Percentiles rank a stretch among this genome's conserved stretches.
phyloP scores from a whole-genome alignment of 2,329 filamentous ascomycete genomes.

The Penicillium sp. region DNA sequence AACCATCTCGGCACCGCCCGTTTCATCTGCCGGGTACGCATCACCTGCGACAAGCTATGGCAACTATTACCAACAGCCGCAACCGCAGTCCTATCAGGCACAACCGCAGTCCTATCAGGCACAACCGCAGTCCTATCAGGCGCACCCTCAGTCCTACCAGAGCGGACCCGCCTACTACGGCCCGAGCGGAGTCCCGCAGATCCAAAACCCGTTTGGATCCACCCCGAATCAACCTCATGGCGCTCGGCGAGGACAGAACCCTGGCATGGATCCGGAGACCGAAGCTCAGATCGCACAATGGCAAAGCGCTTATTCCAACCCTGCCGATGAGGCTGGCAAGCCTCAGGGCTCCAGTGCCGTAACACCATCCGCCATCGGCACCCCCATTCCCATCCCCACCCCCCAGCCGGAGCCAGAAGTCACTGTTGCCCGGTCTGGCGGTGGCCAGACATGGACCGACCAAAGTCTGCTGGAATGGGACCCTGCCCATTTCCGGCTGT shows the following conservation, averaged over 20 bases:
- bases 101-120: constrained; percentile 41
- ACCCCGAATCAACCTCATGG: constrained; percentile 46
- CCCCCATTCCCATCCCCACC: constrained; percentile 53
- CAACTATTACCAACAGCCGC: constrained; percentile 50
- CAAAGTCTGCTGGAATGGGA: constrained; percentile 92
- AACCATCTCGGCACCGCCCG: constrained; percentile 45
- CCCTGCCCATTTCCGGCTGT: constrained; percentile 89
- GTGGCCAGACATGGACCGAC: constrained; percentile 92
- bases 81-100: constrained; percentile 41
- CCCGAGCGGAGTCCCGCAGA: constrained; percentile 68
- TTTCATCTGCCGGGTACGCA: constrained; percentile 41
- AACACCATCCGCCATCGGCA: constrained; percentile 38
- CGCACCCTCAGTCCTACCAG: constrained; percentile 41
- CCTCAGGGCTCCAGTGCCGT: constrained; percentile 50
- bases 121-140: constrained; percentile 40
- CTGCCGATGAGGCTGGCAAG: constrained; percentile 25
- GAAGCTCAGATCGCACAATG: constrained; percentile 93
- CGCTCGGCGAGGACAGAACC: constrained; percentile 41
- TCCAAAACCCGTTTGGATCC: constrained; percentile 77
- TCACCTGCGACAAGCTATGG: constrained; percentile 47
- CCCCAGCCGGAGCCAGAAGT: constrained; percentile 63
- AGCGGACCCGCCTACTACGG: constrained; percentile 53
- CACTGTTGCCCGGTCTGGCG: constrained; percentile 86
- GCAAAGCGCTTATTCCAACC: constrained; percentile 82
- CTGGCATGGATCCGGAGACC: constrained; percentile 73